Evolutionary conservation across 208 protist genomes (phyloP), one percentile per base, ranked within the genome.

Genomic region (Herpetomonas samuelpessoai): DNA sequence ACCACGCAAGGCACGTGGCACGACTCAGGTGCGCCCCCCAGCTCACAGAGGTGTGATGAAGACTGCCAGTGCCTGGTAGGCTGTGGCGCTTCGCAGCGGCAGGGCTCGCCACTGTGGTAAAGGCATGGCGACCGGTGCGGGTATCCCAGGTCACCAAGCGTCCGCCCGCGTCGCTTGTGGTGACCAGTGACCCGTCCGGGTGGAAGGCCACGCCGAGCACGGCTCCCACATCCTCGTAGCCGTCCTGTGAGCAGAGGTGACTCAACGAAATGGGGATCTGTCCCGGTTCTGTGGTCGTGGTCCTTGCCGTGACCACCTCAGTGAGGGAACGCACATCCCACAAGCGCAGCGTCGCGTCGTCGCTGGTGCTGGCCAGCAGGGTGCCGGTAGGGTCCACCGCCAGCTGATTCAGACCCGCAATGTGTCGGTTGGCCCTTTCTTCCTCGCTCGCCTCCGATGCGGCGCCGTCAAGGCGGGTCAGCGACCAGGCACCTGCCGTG

Each of bases 101-200:
- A 16, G 1, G 27, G 29, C 26, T 53, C 54, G 25, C 21, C 4
- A 44, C 41, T 3, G 85, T 86, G 49, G 64, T 68, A 45, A 93
- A 86, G 46, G 69, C 79, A 47, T 73, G 57, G 53, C 55, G 57
- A 24, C 89, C 89, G 25, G 68, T 86, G 18, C 89, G 83, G 3
- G 80, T 64, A 64, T 95, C 89, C 79, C 79, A 93, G 39, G 72
- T 74, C 9, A 88, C 77, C 25, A 88, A 65, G 14, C 86, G 76
- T 3, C 89, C 89, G 6, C 81, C 83, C 2, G 57, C 75, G 57
- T 95, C 89, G 31, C 68, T 68, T 3, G 81, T 86, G 1, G 81
- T 72, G 19, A 92, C 52, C 31, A 95, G 70, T 35, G 83, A 74
- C 19, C 83, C 83, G 63, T 95, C 89, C 0, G 81, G 79, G 62